Percentiles rank a stretch among this genome's conserved stretches.
Conservation (phyloP, 2,329 filamentous ascomycete species). For the Fusarium sp. region DNA sequence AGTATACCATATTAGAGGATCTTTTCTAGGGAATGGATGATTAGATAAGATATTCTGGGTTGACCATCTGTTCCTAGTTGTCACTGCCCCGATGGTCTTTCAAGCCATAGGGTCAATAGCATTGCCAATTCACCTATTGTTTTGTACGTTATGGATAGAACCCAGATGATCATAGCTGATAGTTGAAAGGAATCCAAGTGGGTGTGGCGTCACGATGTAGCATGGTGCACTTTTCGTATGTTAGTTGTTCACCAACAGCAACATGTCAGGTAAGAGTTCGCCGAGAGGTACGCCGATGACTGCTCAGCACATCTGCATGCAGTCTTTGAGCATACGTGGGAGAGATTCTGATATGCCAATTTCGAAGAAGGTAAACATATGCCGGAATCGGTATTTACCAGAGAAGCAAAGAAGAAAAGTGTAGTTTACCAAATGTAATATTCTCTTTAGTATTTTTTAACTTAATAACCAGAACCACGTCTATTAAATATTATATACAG, state of each 20-base stretch:
- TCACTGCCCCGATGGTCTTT: background rate
- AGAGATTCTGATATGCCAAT: background rate
- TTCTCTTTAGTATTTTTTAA: background rate
- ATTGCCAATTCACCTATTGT: background rate
- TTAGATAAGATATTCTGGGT: background rate
- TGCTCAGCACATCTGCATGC: background rate
- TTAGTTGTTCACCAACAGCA: background rate
- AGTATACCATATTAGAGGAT: background rate
- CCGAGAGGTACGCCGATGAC: conserved; percentile 30
- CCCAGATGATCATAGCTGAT: background rate
- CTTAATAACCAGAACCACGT: background rate
- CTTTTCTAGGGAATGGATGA: background rate
- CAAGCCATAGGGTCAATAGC: background rate
- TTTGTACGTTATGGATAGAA: background rate
- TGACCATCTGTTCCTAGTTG: background rate
- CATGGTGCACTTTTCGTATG: conserved; percentile 4
- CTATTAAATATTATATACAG: conserved; percentile 2
- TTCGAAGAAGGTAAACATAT: background rate
- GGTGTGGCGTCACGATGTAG: conserved; percentile 13
- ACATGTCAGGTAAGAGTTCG: conserved; percentile 9
- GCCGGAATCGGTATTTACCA: background rate
- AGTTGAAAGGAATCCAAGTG: background rate
- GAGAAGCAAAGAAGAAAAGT: background rate
- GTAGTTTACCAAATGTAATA: background rate
- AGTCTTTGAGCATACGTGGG: background rate